phyloP scores from a whole-genome alignment of 192 early-diverging fungal species.

The Backusella mclennaniae region DNA sequence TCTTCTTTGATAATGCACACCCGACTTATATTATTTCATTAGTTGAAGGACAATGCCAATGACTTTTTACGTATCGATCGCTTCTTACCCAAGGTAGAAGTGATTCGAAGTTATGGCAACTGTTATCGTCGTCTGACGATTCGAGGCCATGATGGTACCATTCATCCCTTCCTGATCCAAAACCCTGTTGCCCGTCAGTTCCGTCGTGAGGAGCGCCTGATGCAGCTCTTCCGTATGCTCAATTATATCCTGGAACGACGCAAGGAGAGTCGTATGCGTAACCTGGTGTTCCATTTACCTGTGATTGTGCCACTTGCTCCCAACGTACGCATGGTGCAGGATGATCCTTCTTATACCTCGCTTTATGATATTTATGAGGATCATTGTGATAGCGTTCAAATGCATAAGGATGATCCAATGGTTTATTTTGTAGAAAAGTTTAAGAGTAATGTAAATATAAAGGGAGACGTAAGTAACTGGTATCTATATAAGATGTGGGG shows the following conservation, averaged over 20 bases:
- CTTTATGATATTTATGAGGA: slow-evolving; percentile 95
- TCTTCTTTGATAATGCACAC: too few species aligned
- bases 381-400: slow-evolving; percentile 69
- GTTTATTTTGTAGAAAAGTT: slow-evolving; percentile 81
- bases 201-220: slow-evolving; percentile 93
- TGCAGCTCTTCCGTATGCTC: slow-evolving; percentile 92
- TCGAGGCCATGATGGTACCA: slow-evolving; percentile 86
- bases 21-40: too few species aligned
- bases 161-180: slow-evolving; percentile 93
- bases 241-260: slow-evolving; percentile 82
- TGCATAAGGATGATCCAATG: slow-evolving; percentile 86
- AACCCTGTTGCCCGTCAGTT: slow-evolving; percentile 85
- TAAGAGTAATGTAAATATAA: slow-evolving; percentile 57
- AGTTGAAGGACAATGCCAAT: slow-evolving; percentile 68
- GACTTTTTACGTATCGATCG: slow-evolving; percentile 96
- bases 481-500: neutral
- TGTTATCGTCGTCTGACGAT: slow-evolving; percentile 82
- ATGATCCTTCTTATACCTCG: slow-evolving; percentile 85
- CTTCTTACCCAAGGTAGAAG: slow-evolving; percentile 86
- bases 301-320: slow-evolving; percentile 91
- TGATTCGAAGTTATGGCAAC: slow-evolving; percentile 71
- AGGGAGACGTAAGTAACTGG: slow-evolving; percentile 48
- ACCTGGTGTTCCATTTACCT: slow-evolving; percentile 83
- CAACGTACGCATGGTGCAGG: slow-evolving; percentile 89
- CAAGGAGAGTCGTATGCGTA: slow-evolving; percentile 79